Evolutionary conservation across 371 early-diverging fungal species (phyloP).

Genomic region (Circinella umbellata): DNA sequence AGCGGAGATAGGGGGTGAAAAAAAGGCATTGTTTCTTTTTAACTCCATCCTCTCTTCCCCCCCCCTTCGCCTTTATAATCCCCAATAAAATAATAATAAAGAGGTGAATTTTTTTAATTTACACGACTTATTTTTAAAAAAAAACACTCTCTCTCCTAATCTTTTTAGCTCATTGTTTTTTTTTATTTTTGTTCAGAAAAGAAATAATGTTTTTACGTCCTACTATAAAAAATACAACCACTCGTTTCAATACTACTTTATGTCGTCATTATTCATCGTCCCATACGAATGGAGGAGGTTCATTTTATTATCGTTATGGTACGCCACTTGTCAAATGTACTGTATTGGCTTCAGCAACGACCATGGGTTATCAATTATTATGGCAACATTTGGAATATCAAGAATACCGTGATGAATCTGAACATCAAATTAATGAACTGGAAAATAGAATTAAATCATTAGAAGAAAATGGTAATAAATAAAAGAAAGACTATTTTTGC

Average conservation of each 20-base stretch:
- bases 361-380: conserved; percentile 46
- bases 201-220: neutral
- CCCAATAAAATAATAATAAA: no score
- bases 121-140: no score
- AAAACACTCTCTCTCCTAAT: no score
- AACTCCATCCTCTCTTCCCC: no score
- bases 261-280: conserved; percentile 28
- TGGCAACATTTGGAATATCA: conserved; percentile 55
- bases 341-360: conserved; percentile 47
- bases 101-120: no score
- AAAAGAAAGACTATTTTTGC: no score
- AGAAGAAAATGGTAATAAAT: conserved; percentile 33
- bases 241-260: neutral
- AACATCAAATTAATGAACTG: conserved; percentile 31
- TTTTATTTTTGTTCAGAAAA: no score
- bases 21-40: neutral
- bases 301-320: conserved; percentile 49
- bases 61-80: no score
- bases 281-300: conserved; percentile 15
- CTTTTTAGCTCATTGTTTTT: no score
- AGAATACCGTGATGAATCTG: conserved; percentile 50
- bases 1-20: no score
- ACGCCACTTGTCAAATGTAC: conserved; percentile 55
- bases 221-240: neutral
- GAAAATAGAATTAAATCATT: conserved; percentile 42